Base-by-base conservation (phyloP, 2,329 filamentous ascomycete genomes). In the Cytospora schulzeri region DNA sequence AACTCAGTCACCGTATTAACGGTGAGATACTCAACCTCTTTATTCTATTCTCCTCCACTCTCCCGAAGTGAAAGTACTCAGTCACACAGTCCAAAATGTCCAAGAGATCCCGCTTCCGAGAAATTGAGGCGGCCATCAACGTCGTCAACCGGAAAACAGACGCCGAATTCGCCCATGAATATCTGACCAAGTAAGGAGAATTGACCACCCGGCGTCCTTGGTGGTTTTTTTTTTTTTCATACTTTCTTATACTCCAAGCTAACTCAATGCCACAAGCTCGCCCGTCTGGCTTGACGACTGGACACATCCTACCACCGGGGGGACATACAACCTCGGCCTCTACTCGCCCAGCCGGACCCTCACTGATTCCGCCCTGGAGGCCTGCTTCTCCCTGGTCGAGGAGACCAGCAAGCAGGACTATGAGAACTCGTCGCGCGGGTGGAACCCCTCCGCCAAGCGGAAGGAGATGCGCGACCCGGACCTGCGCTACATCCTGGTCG, bases 401-500 rank as follows among this genome's bases (percentile, higher is more conserved):
- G 75, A 79, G 57, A 92, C 90, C 0, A 91, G 88, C 69, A 78
- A 80, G 17, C 71, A 76, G 7, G 86, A 89, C 74, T 93, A 93
- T 73, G 83, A 85, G 62, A 74, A 75, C 19, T 91, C 89, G 2
- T 80, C 79, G 8, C 72, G 76, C 0, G 88, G 88, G 55, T 93
- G 91, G 91, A 82, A 87, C 55, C 81, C 83, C 0, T 73, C 69
- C 3, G 77, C 78, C 52, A 93, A 93, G 78, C 77, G 78, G 59
- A 76, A 76, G 15, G 91, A 93, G 78, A 92, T 93, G 90, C 77
- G 77, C 65, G 85, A 89, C 6, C 74, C 79, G 0, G 87, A 88
- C 64, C 83, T 93, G 74, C 83, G 88, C 52, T 93, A 92, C 73
- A 78, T 93, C 9, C 75, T 92, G 4, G 82, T 91, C 57, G 80